phyloP scores from a whole-genome alignment of 164 flowering plant species.

The Vitis cinerea region DNA sequence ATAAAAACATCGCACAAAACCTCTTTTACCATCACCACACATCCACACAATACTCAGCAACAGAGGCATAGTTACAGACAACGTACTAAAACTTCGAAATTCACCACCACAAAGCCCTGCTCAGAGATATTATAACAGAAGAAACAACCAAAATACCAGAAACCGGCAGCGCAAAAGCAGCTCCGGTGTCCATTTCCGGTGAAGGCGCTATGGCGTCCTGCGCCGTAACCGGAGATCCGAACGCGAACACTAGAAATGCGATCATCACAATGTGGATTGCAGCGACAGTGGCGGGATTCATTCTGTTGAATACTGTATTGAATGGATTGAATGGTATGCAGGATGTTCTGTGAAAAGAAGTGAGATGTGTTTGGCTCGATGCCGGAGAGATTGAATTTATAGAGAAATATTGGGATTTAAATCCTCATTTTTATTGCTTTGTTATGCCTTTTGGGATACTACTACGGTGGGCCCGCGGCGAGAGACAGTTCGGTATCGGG shows the following conservation, averaged over 20 bases:
- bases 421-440: not conserved
- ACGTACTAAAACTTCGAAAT: constrained; percentile 4
- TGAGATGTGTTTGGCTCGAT: not conserved
- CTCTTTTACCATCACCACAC: no score
- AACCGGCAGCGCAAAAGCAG: constrained; percentile 16
- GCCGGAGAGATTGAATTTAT: not conserved
- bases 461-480: no score
- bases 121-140: constrained; percentile 14
- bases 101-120: not conserved
- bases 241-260: not conserved
- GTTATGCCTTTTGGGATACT: not conserved
- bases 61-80: constrained; percentile 12
- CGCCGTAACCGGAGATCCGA: constrained; percentile 8
- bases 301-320: not conserved
- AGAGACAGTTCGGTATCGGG: no score
- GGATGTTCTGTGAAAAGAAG: no score
- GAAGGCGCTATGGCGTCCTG: constrained; percentile 15
- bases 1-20: no score
- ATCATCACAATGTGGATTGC: not conserved
- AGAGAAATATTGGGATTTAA: not conserved
- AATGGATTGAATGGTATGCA: not conserved
- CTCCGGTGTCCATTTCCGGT: constrained; percentile 21
- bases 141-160: constrained; percentile 7
- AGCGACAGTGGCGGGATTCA: no score
- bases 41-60: not conserved